Evolutionary conservation across 2,329 filamentous ascomycete genomes (phyloP), one percentile per base, ranked within the genome.

Genomic region (Huntiella moniliformis): DNA sequence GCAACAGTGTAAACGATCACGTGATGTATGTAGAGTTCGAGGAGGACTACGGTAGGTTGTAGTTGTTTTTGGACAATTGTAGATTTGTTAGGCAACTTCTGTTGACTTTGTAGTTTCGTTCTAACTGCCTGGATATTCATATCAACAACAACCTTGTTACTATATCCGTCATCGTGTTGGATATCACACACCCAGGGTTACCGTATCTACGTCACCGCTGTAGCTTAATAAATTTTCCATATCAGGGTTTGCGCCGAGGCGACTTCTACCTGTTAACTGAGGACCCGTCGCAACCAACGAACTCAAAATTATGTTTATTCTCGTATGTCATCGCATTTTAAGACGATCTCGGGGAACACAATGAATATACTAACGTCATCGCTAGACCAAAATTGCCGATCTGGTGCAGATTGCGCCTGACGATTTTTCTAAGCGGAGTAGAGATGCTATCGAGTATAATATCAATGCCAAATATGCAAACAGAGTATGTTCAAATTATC

Each of bases 381-480:
- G 28, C 45, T 52, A 94, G 91, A 91, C 86, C 38, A 94, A 91
- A 54, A 78, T 98, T 55, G 80, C 86, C 54, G 91, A 98, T 67
- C 71, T 98, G 54, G 85, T 98, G 54, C 84, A 93, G 63, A 92
- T 98, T 63, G 72, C 75, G 31, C 91, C 91, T 1, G 74, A 84
- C 56, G 83, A 95, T 58, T 94, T 96, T 58, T 73, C 77, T 51
- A 91, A 91, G 61, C 70, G 76, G 50, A 92, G 83, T 57, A 73
- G 76, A 31, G 73, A 86, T 52, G 85, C 86, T 1, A 84, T 98
- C 52, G 86, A 95, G 63, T 87, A 98, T 65, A 91, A 91, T 56
- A 91, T 98, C 64, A 96, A 98, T 60, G 72, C 78, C 52, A 98
- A 98, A 64, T 98, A 95, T 62, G 78, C 88, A 50, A 95, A 98